Conservation (phyloP, 2,329 filamentous ascomycete genomes). For the Mycosphaerella sp. region DNA sequence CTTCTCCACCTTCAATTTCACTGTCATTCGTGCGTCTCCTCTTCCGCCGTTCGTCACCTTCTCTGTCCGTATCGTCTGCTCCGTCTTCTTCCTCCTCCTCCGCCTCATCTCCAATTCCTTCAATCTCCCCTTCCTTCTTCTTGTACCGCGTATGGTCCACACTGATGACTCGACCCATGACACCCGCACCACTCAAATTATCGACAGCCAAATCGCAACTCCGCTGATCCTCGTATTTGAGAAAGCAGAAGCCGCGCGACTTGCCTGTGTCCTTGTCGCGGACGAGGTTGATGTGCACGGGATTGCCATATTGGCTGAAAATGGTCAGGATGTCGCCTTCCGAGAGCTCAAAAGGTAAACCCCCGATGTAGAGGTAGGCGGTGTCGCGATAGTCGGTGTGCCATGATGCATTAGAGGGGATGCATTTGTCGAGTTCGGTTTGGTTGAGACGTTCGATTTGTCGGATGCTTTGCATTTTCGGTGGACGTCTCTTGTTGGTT, state of each 20-base stretch:
- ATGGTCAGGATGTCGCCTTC: conserved; percentile 96
- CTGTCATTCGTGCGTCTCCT: conserved; percentile 26
- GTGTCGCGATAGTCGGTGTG: conserved; percentile 97
- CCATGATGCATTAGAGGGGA: conserved; percentile 83
- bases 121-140: conserved; percentile 61
- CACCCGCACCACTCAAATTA: conserved; percentile 80
- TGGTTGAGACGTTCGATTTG: conserved; percentile 91
- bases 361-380: conserved; percentile 93
- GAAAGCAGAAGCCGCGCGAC: conserved; percentile 86
- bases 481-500: background rate
- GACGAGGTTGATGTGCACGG: conserved; percentile 82
- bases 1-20: conserved; percentile 36
- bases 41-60: conserved; percentile 41
- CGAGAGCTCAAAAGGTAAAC: conserved; percentile 82
- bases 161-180: conserved; percentile 70
- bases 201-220: conserved; percentile 95
- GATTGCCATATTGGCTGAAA: conserved; percentile 95
- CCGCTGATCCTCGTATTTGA: conserved; percentile 97
- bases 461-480: conserved; percentile 83
- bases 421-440: conserved; percentile 84
- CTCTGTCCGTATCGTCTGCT: conserved; percentile 38
- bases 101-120: conserved; percentile 39
- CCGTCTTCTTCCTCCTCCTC: conserved; percentile 53
- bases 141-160: conserved; percentile 96
- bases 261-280: conserved; percentile 97